These are phyloP conservation scores for Conticribra guillardii DNA, from an alignment of 108 stramenopile genomes.

Conservation along the genomic window DNA sequence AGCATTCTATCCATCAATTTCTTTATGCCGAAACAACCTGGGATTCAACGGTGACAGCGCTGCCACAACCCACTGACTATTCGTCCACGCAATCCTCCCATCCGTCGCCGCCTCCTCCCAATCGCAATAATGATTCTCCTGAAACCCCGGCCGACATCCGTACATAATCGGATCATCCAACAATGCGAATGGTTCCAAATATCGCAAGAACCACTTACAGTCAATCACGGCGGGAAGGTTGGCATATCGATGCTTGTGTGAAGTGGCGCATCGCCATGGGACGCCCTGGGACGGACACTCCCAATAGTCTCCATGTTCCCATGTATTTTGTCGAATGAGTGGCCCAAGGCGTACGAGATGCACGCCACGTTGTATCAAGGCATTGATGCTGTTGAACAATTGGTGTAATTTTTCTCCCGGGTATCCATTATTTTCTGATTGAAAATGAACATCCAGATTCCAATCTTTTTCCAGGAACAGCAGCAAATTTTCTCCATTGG, in stretches of 20 bases:
- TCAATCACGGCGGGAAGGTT: conserved; percentile 2
- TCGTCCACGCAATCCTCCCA: conserved; percentile 14
- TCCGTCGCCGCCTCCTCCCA: conserved; percentile 16
- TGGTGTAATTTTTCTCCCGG: background rate
- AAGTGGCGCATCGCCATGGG: background rate
- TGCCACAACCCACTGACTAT: conserved; percentile 14
- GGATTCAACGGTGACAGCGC: background rate
- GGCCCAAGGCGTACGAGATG: background rate
- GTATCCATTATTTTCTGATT: no score
- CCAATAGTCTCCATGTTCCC: background rate
- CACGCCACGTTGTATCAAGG: conserved; percentile 6
- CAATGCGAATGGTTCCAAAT: conserved; percentile 12
- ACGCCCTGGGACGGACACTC: conserved; percentile 6
- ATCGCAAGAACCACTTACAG: conserved; percentile 17
- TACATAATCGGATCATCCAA: conserved; percentile 17
- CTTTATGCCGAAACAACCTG: no score
- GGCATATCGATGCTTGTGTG: conserved; percentile 13
- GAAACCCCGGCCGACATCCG: background rate
- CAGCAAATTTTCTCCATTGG: conserved; percentile 5
- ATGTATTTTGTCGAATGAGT: background rate
- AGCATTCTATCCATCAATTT: no score
- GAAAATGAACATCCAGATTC: background rate
- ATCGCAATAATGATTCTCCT: conserved; percentile 5
- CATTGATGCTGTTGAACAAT: conserved; percentile 4
- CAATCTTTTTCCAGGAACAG: conserved; percentile 19